Evolutionary conservation across 2,329 filamentous ascomycete genomes (phyloP).

Genomic region (Xylariales sp.): DNA sequence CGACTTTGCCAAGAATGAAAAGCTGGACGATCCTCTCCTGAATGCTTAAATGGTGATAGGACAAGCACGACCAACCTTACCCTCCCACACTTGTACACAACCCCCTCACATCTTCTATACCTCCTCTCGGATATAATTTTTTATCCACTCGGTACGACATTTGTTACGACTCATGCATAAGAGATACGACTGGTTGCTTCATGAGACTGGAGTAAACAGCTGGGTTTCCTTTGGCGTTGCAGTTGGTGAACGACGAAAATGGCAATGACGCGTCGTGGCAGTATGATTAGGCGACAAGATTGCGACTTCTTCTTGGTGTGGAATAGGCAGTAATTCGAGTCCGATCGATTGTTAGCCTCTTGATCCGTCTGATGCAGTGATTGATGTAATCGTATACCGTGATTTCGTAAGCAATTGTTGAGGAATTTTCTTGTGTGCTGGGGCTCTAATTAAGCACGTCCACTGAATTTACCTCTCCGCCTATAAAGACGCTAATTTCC

Average conservation of each 20-base stretch:
- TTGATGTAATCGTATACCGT: too few relatives aligned
- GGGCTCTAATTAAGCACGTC: too few relatives aligned
- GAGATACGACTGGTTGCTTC: conserved; percentile 9
- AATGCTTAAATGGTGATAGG: not conserved
- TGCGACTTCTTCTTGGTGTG: conserved; percentile 3
- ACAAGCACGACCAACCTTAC: not conserved
- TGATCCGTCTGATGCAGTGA: too few relatives aligned
- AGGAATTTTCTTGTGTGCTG: too few relatives aligned
- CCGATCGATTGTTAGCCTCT: not conserved
- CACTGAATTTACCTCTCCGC: too few relatives aligned
- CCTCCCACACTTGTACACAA: conserved; percentile 1
- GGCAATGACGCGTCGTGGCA: not conserved
- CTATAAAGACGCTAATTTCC: too few relatives aligned
- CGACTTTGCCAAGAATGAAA: conserved; percentile 24
- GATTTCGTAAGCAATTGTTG: too few relatives aligned
- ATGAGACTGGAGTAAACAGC: conserved; percentile 6
- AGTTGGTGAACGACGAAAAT: conserved; percentile 6
- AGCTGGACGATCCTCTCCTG: conserved; percentile 1
- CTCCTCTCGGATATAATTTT: too few relatives aligned
- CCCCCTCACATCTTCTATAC: not conserved
- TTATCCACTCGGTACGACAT: conserved; percentile 5
- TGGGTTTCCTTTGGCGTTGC: conserved; percentile 7
- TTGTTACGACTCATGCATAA: conserved; percentile 10
- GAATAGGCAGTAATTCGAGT: conserved; percentile 7
- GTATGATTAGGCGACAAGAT: conserved; percentile 1